These are phyloP conservation scores for Diospyros lotus DNA, from an alignment of 148 eudicot genomes.

Conservation along the genomic window DNA sequence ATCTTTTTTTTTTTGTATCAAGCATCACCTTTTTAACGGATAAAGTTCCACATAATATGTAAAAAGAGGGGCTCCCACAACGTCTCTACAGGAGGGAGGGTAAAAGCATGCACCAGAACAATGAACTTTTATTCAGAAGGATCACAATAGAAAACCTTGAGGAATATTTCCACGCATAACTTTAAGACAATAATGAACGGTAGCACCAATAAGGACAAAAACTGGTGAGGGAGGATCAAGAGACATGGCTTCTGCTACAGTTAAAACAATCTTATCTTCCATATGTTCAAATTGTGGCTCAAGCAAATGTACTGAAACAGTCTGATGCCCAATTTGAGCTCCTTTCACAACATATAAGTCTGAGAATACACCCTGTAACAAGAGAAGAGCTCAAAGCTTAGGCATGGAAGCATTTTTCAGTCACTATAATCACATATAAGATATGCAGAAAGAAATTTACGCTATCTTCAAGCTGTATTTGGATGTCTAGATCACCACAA, in stretches of 20 bases:
- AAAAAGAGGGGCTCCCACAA: background rate
- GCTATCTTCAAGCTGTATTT: constrained; percentile 71
- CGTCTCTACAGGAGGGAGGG: background rate
- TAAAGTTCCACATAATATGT: background rate
- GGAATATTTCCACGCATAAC: constrained; percentile 75
- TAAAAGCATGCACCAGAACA: background rate
- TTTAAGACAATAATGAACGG: constrained; percentile 61
- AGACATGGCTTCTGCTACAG: constrained; percentile 96
- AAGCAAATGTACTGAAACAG: constrained; percentile 69
- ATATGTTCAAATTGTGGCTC: constrained; percentile 55
- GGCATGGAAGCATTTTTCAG: constrained; percentile 11
- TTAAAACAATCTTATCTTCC: constrained; percentile 68
- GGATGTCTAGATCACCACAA: constrained; percentile 84
- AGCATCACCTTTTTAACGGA: background rate
- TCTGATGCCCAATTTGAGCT: constrained; percentile 77
- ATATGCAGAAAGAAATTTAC: constrained; percentile 35
- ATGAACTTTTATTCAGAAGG: background rate
- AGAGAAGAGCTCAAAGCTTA: background rate
- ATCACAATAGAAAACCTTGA: constrained; percentile 37
- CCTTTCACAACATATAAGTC: constrained; percentile 81
- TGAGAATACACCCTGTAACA: constrained; percentile 67
- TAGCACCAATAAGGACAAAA: constrained; percentile 79
- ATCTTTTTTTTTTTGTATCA: background rate
- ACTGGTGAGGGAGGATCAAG: constrained; percentile 93
- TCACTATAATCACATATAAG: background rate